phyloP scores from a whole-genome alignment of 2,329 filamentous ascomycete genomes.

The Penicillium sp. region DNA sequence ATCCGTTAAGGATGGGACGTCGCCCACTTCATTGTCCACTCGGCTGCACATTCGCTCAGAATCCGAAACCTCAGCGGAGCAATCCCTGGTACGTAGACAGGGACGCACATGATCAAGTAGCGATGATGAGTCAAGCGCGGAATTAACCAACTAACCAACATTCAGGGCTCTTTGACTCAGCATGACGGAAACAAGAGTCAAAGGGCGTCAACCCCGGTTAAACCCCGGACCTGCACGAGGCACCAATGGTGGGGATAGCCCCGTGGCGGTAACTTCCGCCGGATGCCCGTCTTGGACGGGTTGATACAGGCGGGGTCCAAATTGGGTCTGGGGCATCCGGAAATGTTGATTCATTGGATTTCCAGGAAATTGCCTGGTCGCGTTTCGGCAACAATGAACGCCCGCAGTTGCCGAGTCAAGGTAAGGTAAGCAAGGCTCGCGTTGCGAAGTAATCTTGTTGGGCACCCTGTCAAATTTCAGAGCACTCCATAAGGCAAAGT shows the following conservation, averaged over 20 bases:
- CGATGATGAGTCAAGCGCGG: slow-evolving; percentile 5
- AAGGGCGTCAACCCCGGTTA: background rate
- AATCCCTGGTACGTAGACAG: background rate
- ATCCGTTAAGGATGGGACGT: background rate
- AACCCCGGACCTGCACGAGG: background rate
- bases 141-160: background rate
- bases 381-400: background rate
- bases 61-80: background rate
- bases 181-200: background rate
- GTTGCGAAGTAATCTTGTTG: no score
- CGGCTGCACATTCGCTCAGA: slow-evolving; percentile 5
- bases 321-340: background rate
- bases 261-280: background rate
- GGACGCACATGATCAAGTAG: background rate
- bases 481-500: no score
- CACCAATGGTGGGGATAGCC: background rate
- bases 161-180: background rate
- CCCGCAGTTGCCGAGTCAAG: background rate
- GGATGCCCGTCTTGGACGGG: background rate
- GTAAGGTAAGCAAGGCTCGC: background rate
- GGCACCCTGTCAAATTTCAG: no score
- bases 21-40: background rate
- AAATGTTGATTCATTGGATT: background rate
- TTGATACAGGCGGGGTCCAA: background rate
- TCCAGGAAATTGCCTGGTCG: background rate